phyloP scores from a whole-genome alignment of 73 alveolate genomes.

The Durusdinium trenchii region DNA sequence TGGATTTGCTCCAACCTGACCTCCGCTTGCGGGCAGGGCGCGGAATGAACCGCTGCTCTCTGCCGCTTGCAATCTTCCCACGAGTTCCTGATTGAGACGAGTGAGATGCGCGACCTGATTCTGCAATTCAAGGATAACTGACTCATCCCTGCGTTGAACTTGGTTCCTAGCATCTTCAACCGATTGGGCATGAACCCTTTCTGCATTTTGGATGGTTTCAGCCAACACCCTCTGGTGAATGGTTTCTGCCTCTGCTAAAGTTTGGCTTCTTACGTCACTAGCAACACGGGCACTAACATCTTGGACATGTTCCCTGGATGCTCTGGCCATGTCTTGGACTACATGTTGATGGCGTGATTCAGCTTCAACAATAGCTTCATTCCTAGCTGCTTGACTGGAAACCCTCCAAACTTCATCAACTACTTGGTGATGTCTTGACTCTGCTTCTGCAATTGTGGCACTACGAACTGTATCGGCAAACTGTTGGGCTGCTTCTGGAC shows the following conservation, averaged over 20 bases:
- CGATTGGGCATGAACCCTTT: conserved; percentile 28
- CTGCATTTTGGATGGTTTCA: conserved; percentile 15
- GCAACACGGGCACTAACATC: not conserved
- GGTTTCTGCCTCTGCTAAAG: not conserved
- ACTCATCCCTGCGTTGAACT: not conserved
- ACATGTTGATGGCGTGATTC: conserved; percentile 3
- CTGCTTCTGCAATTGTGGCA: conserved; percentile 2
- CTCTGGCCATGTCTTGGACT: not conserved
- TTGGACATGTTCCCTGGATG: not conserved
- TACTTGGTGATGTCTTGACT: no score
- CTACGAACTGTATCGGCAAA: conserved; percentile 6
- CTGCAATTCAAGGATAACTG: not conserved
- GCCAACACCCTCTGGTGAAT: not conserved
- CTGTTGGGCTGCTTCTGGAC: no score
- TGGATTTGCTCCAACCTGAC: conserved; percentile 7
- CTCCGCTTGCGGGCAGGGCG: conserved; percentile 26
- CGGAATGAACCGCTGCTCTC: no score
- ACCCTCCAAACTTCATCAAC: no score
- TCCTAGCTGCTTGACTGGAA: no score
- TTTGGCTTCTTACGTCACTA: not conserved
- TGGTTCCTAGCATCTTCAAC: conserved; percentile 7
- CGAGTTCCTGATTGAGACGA: conserved; percentile 17
- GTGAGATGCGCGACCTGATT: conserved; percentile 34
- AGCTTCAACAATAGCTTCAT: no score
- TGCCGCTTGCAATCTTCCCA: conserved; percentile 34